Evolutionary conservation across 768 basidiomycete species (phyloP).

Genomic region (Dictyophora rubrovolvata): DNA sequence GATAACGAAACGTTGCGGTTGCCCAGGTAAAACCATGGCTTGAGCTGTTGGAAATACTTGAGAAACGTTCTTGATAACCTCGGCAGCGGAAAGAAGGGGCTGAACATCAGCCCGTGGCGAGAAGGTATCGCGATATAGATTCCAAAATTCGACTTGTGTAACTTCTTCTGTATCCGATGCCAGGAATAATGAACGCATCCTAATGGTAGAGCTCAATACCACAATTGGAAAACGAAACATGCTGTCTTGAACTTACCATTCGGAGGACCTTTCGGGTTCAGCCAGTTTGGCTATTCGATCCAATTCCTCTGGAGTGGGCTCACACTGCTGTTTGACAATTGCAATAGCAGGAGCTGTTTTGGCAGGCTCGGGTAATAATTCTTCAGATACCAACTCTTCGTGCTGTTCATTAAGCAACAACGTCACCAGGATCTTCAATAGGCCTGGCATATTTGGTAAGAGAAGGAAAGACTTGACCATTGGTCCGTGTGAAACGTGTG

Average conservation of each 20-base stretch:
- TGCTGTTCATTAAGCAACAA: conserved; percentile 63
- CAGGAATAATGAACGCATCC: conserved; percentile 90
- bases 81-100: conserved; percentile 70
- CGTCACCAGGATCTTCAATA: conserved; percentile 56
- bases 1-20: conserved; percentile 74
- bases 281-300: conserved; percentile 43
- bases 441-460: conserved; percentile 58
- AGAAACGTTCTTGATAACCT: conserved; percentile 90
- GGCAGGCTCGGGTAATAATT: conserved; percentile 44
- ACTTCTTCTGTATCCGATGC: conserved; percentile 67
- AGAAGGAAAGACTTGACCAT: conserved; percentile 73
- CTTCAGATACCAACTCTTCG: conserved; percentile 54
- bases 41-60: conserved; percentile 76
- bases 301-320: conserved; percentile 62
- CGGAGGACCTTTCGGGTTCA: conserved; percentile 74
- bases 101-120: conserved; percentile 44
- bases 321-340: conserved; percentile 43
- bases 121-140: conserved; percentile 80
- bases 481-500: conserved; percentile 61
- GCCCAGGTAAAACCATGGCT: conserved; percentile 74
- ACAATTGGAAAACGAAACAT: conserved; percentile 2
- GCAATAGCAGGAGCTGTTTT: conserved; percentile 45
- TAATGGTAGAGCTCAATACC: conserved; percentile 20
- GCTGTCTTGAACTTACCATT: conserved; percentile 54
- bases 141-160: conserved; percentile 95